phyloP scores from a whole-genome alignment of 2,329 filamentous ascomycete genomes.

The Zymoseptoria ardabiliae region DNA sequence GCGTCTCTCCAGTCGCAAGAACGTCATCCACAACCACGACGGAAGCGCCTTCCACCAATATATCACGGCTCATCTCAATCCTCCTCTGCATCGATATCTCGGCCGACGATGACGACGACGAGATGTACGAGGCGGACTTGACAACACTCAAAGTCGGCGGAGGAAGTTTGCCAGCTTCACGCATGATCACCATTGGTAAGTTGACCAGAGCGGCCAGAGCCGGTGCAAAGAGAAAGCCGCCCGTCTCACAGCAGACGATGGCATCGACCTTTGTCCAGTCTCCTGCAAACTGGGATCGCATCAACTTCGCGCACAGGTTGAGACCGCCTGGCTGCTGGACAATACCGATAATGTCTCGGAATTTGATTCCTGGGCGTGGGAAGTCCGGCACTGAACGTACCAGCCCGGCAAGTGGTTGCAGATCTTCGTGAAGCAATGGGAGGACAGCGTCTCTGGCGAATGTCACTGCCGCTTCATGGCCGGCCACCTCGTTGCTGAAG shows the following conservation, averaged over 20 bases:
- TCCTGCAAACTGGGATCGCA: slow-evolving; percentile 40
- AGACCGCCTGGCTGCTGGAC: slow-evolving; percentile 46
- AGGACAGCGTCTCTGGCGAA: slow-evolving; percentile 29
- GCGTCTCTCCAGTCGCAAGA: slow-evolving; percentile 49
- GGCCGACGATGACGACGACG: slow-evolving; percentile 35
- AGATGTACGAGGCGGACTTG: slow-evolving; percentile 49
- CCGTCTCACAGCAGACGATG: slow-evolving; percentile 50
- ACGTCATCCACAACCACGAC: slow-evolving; percentile 57
- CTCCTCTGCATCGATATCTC: slow-evolving; percentile 24
- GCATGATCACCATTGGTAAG: slow-evolving; percentile 45
- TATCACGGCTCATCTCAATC: slow-evolving; percentile 46
- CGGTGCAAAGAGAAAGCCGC: slow-evolving; percentile 51
- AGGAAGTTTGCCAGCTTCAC: slow-evolving; percentile 52
- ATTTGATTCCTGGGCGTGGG: slow-evolving; percentile 45
- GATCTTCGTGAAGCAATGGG: slow-evolving; percentile 41
- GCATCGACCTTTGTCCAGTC: slow-evolving; percentile 42
- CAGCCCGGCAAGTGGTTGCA: slow-evolving; percentile 45
- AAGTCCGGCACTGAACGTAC: slow-evolving; percentile 44
- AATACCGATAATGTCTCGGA: slow-evolving; percentile 54
- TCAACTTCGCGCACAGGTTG: slow-evolving; percentile 43
- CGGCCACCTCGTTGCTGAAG: slow-evolving; percentile 44
- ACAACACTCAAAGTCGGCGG: slow-evolving; percentile 45
- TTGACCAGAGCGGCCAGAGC: slow-evolving; percentile 38
- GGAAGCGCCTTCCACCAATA: slow-evolving; percentile 33
- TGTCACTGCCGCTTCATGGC: slow-evolving; percentile 15